phyloP scores from a whole-genome alignment of 2,329 filamentous ascomycete genomes.

The Epichloe gansuensis region DNA sequence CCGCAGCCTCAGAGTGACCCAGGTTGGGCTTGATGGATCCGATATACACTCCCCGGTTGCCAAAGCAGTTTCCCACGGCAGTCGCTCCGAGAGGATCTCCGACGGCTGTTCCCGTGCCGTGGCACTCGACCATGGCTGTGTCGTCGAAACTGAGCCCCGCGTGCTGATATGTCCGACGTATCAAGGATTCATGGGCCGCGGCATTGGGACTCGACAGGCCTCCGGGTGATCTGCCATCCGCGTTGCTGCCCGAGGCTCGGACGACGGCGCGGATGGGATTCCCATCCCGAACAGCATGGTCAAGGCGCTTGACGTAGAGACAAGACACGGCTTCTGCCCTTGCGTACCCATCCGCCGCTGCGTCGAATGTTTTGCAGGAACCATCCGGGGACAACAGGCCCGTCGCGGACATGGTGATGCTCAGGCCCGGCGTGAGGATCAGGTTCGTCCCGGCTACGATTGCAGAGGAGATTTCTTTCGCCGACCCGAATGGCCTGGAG shows the following conservation, averaged over 20 bases:
- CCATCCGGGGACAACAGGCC: neutral
- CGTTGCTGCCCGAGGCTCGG: neutral
- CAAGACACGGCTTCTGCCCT: slow-evolving; percentile 42
- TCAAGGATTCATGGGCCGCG: too few relatives aligned
- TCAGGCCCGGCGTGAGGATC: neutral
- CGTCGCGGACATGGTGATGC: slow-evolving; percentile 4
- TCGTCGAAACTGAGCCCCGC: too few relatives aligned
- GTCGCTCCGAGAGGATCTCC: too few relatives aligned
- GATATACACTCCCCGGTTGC: too few relatives aligned
- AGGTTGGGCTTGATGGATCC: slow-evolving; percentile 13
- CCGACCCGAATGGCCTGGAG: slow-evolving; percentile 33
- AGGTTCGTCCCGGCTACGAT: slow-evolving; percentile 26
- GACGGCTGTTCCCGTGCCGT: too few relatives aligned
- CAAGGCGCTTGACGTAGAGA: slow-evolving; percentile 39
- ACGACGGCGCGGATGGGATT: slow-evolving; percentile 33
- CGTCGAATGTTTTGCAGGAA: slow-evolving; percentile 19
- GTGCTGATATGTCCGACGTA: too few relatives aligned
- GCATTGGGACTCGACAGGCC: too few relatives aligned
- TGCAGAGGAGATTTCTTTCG: slow-evolving; percentile 32
- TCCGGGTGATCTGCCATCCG: too few relatives aligned
- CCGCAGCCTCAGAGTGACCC: slow-evolving; percentile 11
- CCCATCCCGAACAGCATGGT: slow-evolving; percentile 35
- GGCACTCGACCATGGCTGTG: too few relatives aligned
- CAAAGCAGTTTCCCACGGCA: too few relatives aligned
- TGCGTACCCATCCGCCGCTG: slow-evolving; percentile 35